Conservation (phyloP, 2,329 filamentous ascomycete species). For the Colletotrichum aenigma region DNA sequence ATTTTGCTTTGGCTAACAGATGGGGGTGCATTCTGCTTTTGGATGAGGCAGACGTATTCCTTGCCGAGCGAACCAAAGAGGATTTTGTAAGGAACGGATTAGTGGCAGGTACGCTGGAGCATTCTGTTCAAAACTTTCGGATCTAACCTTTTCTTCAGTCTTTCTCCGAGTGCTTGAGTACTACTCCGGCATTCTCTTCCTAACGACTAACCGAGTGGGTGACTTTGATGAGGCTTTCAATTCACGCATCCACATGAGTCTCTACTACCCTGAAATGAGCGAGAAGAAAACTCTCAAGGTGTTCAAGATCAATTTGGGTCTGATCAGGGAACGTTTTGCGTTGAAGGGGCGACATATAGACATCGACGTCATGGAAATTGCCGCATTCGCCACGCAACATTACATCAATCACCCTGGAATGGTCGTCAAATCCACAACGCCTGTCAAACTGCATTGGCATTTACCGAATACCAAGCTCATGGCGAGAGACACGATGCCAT, state of each 20-base stretch:
- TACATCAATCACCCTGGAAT: conserved; percentile 34
- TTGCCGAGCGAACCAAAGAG: conserved; percentile 72
- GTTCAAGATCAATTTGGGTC: conserved; percentile 40
- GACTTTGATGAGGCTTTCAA: conserved; percentile 52
- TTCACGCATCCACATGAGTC: conserved; percentile 49
- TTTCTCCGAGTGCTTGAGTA: conserved; percentile 56
- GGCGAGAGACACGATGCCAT: not conserved
- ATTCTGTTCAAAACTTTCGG: accelerated
- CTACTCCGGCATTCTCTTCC: conserved; percentile 52
- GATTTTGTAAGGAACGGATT: not conserved
- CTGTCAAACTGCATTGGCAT: conserved; percentile 47
- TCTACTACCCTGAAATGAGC: conserved; percentile 39
- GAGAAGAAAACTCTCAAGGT: conserved; percentile 43
- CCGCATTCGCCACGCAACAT: conserved; percentile 28
- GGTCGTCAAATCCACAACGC: conserved; percentile 47
- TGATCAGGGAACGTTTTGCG: conserved; percentile 33
- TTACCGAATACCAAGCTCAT: conserved; percentile 26
- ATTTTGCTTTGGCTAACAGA: not conserved
- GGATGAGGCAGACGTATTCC: conserved; percentile 20
- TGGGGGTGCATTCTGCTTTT: conserved; percentile 9
- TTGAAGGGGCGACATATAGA: conserved; percentile 25
- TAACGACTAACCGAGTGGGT: conserved; percentile 55
- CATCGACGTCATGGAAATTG: conserved; percentile 35
- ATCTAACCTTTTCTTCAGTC: conserved; percentile 20
- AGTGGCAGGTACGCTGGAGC: not conserved